Evolutionary conservation across 768 basidiomycete genomes (phyloP), one percentile per base, ranked within the genome.

Genomic region (Collybiopsis luxurians): DNA sequence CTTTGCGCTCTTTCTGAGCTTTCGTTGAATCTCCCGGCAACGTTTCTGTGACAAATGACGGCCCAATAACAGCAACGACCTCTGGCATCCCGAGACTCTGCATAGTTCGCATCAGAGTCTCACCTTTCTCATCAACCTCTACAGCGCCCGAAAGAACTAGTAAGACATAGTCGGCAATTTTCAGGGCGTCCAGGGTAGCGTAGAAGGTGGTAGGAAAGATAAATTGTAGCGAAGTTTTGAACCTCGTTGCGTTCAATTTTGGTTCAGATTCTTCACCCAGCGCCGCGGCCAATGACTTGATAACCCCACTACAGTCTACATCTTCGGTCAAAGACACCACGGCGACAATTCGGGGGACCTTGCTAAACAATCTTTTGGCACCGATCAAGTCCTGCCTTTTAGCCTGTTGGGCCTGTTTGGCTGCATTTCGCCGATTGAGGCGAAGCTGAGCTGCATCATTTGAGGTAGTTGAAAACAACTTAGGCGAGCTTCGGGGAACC

Each of bases 1-100:
- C 83, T 1, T 83, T 64, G 28, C 83, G 84, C 24, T 51, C 36
- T 27, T 51, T 51, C 36, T 23, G 11, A 34, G 19, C 23, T 4
- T 23, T 51, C 1, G 48, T 34, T 2, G 50, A 24, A 51, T 15
- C 36, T 21, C 36, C 50, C 26, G 13, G 6, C 6, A 34, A 34
- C 30, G 82, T 73, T 72, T 93, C 93, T 4, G 73, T 62, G 56
- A 87, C 88, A 40, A 83, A 69, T 2, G 74, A 64, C 12, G 73
- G 59, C 55, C 81, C 77, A 43, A 93, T 80, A 23, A 89, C 85
- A 24, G 92, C 82, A 48, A 94, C 79, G 40, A 91, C 85, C 26
- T 90, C 87, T 0, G 92, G 91, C 30, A 97, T 83, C 12, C 95
- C 96, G 63, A 97, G 92, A 1, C 91, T 86, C 70, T 98, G 95